Evolutionary conservation across 1,139 yeast genomes (phyloP), one percentile per base, ranked within the genome.

Genomic region (Saccharomyces pastorianus): DNA sequence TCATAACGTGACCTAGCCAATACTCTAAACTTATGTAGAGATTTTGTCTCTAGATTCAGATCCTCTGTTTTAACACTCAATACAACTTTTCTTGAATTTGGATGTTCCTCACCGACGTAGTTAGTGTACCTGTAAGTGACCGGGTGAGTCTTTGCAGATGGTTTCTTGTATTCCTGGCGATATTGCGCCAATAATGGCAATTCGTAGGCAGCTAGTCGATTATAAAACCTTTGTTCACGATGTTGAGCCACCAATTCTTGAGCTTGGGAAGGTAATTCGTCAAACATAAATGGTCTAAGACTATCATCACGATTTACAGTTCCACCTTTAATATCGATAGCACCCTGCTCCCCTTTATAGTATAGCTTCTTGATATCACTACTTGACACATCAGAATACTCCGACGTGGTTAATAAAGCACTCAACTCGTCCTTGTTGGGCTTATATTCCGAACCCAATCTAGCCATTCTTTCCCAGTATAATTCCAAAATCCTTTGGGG

Each of bases 141-240:
- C 3, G 90, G 88, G 32, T 80, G 74, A 48, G 80, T 78, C 4
- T 65, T 62, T 25, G 64, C 60, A 6, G 77, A 61, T 13, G 71
- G 71, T 26, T 85, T 85, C 44, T 64, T 68, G 71, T 83, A 87
- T 56, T 75, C 77, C 71, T 83, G 83, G 62, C 93, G 84, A 68
- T 78, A 85, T 69, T 88, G 82, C 49, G 85, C 83, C 59, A 93
- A 77, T 56, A 84, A 80, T 3, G 99, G 99, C 76, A 91, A 79
- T 70, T 91, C 98, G 72, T 85, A 93, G 0, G 98, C 97, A 32
- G 95, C 87, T 44, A 88, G 76, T 64, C 97, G 79, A 64, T 84
- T 85, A 65, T 85, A 82, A 55, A 80, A 77, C 64, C 88, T 75
- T 62, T 79, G 81, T 56, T 77, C 81, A 59, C 89, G 76, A 63